phyloP scores from a whole-genome alignment of 2,329 filamentous ascomycete species.

The Elsinoe australis region DNA sequence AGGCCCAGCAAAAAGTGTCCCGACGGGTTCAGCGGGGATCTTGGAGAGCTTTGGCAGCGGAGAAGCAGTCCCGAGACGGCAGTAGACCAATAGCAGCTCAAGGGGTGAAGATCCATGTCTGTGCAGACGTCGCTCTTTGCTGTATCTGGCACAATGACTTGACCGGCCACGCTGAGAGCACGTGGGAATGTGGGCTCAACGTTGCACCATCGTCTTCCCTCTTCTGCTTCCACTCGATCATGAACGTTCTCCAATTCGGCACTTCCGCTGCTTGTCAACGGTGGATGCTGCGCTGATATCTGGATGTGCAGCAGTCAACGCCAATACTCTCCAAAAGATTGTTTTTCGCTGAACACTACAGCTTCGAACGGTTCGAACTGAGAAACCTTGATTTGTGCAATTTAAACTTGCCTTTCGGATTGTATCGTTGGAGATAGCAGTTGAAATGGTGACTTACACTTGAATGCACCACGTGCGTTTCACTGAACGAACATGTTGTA shows the following conservation, averaged over 20 bases:
- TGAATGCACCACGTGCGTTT: too few relatives aligned
- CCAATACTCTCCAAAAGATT: too few relatives aligned
- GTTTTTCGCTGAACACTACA: too few relatives aligned
- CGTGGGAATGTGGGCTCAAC: not conserved
- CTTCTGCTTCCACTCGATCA: not conserved
- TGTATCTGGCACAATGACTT: not conserved
- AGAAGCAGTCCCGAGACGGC: not conserved
- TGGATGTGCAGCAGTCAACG: too few relatives aligned
- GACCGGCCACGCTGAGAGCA: slow-evolving; percentile 8
- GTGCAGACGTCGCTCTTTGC: slow-evolving; percentile 5
- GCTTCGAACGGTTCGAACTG: too few relatives aligned
- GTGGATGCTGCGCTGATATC: too few relatives aligned
- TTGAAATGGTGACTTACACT: too few relatives aligned
- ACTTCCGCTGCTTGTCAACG: not conserved
- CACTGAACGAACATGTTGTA: too few relatives aligned
- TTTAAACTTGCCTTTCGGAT: too few relatives aligned
- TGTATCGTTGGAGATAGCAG: too few relatives aligned
- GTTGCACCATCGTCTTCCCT: slow-evolving; percentile 5
- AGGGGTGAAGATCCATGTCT: not conserved
- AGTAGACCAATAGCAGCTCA: not conserved
- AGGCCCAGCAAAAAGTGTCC: slow-evolving; percentile 7
- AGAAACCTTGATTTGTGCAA: too few relatives aligned
- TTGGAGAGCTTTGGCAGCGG: slow-evolving; percentile 5
- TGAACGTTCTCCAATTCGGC: slow-evolving; percentile 6
- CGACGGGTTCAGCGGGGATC: slow-evolving; percentile 10